phyloP scores from a whole-genome alignment of 2,329 filamentous ascomycete species.

The Immersiporthe knoxdaviesiana region DNA sequence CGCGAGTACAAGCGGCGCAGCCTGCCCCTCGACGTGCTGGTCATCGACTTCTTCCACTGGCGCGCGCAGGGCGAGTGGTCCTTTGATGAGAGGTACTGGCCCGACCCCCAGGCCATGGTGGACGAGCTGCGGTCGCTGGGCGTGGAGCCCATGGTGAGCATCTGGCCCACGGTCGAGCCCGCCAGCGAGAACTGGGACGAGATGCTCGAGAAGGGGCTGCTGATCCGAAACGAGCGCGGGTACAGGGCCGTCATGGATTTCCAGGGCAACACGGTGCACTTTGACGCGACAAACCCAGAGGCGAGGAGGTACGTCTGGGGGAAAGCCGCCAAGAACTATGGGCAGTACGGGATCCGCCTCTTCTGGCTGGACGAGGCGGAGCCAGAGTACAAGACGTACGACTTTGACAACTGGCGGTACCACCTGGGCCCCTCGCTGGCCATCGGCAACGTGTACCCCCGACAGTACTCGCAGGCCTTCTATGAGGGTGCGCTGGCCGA shows the following conservation, averaged over 20 bases:
- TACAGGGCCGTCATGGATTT: constrained; percentile 62
- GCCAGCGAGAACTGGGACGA: constrained; percentile 62
- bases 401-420: constrained; percentile 70
- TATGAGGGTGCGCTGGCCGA: constrained; percentile 60
- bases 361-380: constrained; percentile 75
- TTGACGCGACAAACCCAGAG: constrained; percentile 65
- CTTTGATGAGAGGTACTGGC: constrained; percentile 67
- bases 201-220: constrained; percentile 63
- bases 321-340: constrained; percentile 63
- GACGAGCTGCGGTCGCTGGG: constrained; percentile 59
- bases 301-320: constrained; percentile 63
- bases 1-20: constrained; percentile 59
- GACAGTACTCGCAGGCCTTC: constrained; percentile 61
- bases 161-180: constrained; percentile 69
- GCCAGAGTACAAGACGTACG: constrained; percentile 66
- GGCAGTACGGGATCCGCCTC: constrained; percentile 61
- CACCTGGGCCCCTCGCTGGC: constrained; percentile 52
- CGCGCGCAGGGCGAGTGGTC: constrained; percentile 68
- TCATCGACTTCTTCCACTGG: constrained; percentile 72
- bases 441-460: constrained; percentile 64
- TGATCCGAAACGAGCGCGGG: constrained; percentile 65
- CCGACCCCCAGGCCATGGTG: constrained; percentile 67
- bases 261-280: constrained; percentile 61
- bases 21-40: constrained; percentile 66
- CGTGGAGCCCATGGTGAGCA: constrained; percentile 70